Base-by-base conservation (phyloP, 2,329 filamentous ascomycete genomes). In the Cytospora piceae region DNA sequence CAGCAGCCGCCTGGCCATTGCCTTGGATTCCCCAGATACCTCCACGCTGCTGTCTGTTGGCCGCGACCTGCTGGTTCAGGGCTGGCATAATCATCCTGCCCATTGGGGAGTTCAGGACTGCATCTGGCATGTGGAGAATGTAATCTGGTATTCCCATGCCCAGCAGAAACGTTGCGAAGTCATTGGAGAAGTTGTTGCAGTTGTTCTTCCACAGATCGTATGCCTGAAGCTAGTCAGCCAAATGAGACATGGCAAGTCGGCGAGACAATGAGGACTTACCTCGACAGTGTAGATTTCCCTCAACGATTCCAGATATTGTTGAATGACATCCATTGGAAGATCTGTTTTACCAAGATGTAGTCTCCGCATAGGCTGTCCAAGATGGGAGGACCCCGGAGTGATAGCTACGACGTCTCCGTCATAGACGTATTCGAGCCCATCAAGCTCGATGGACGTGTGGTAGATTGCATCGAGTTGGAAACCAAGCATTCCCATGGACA, bases 181-280 rank as follows among this genome's bases (percentile, higher is more conserved):
- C 93, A 73, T 98, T 94, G 4, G 91, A 92, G 77, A 98, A 99
- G 77, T 97, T 97, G 80, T 98, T 99, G 81, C 94, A 98, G 75
- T 99, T 99, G 77, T 97, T 93, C 72, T 80, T 92, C 76, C 86
- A 97, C 6, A 97, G 80, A 74, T 97, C 93, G 73, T 98, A 98
- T 0, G 92, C 91, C 86, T 93, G 69, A 22, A 11, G n/a, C 31
- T 11, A 60, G 53, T 34, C 68, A 56, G 62, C 32, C 37, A 31
- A 31, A 31, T 1, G 29, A 24, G 17, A 42, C n/a, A 14, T 15
- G 20, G 29, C 61, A 49, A 54, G 59, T 60, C 8, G 20, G 37
- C n/a, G 49, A 14, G 24, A 34, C 27, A 9, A 20, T 12, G 17
- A 32, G 22, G n/a, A 60, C 74, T 58, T 77, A 90, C 90, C 80